Conservation (phyloP, 805 yeast genomes). For the Sugiyamaella qingdaonensis region DNA sequence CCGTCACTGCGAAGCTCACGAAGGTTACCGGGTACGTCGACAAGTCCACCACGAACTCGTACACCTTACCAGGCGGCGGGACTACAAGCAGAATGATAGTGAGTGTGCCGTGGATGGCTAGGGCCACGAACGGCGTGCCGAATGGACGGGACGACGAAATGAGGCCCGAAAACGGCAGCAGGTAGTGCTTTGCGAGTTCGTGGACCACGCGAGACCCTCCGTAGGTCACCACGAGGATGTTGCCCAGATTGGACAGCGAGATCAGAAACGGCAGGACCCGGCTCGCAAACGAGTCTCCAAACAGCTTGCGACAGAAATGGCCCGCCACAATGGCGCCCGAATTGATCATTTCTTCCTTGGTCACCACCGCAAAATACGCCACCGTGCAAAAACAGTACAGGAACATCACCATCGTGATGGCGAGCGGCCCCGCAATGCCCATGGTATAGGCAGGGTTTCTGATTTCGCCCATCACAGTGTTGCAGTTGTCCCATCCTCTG, state of each 20-base stretch:
- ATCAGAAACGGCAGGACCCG: slow-evolving; percentile 52
- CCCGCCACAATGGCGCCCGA: slow-evolving; percentile 67
- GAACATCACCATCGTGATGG: slow-evolving; percentile 48
- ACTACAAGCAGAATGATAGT: slow-evolving; percentile 50
- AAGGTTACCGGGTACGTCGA: slow-evolving; percentile 63
- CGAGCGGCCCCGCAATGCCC: slow-evolving; percentile 57
- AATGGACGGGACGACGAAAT: slow-evolving; percentile 41
- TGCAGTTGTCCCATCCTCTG: slow-evolving; percentile 70
- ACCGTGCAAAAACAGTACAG: slow-evolving; percentile 54
- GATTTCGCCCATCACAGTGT: slow-evolving; percentile 57
- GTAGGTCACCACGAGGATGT: slow-evolving; percentile 59
- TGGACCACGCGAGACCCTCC: slow-evolving; percentile 58
- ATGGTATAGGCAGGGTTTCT: slow-evolving; percentile 53
- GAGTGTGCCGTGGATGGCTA: slow-evolving; percentile 52
- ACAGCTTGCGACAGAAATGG: slow-evolving; percentile 51
- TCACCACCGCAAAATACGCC: slow-evolving; percentile 54
- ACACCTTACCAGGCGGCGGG: slow-evolving; percentile 63
- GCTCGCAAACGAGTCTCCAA: slow-evolving; percentile 51
- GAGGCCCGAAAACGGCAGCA: slow-evolving; percentile 47
- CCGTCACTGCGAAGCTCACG: slow-evolving; percentile 49
- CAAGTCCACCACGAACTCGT: slow-evolving; percentile 58
- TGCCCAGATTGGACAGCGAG: slow-evolving; percentile 60
- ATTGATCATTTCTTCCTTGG: slow-evolving; percentile 37
- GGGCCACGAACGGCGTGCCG: slow-evolving; percentile 41
- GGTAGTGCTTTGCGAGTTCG: slow-evolving; percentile 48